These are phyloP conservation scores for Agaricus sinodeliciosus DNA, from an alignment of 768 basidiomycete genomes.

Conservation along the genomic window DNA sequence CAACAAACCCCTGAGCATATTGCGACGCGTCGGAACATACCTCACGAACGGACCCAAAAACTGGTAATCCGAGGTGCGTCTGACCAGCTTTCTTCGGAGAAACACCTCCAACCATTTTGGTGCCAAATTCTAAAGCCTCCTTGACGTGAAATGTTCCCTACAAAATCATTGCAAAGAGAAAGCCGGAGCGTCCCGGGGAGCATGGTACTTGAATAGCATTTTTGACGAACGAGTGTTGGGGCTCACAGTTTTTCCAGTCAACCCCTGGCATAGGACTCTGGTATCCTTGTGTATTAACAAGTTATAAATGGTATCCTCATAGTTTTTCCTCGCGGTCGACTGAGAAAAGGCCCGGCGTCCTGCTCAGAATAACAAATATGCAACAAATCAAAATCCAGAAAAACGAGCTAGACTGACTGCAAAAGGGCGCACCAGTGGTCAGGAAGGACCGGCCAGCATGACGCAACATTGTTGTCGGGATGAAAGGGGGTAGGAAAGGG, in stretches of 20 bases:
- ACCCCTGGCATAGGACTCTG: conserved; percentile 85
- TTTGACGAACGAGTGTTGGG: background rate
- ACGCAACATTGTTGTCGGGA: conserved; percentile 43
- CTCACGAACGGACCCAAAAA: conserved; percentile 90
- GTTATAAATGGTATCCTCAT: conserved; percentile 88
- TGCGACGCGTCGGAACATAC: conserved; percentile 32
- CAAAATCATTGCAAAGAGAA: background rate
- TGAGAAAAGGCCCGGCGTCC: conserved; percentile 79
- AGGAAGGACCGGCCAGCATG: conserved; percentile 53
- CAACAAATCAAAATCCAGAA: background rate
- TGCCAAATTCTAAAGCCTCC: conserved; percentile 92
- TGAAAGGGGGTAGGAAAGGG: conserved; percentile 7
- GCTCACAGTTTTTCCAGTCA: conserved; percentile 92
- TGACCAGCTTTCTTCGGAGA: conserved; percentile 96
- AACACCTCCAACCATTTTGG: conserved; percentile 96
- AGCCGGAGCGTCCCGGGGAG: background rate
- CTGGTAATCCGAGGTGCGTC: conserved; percentile 90
- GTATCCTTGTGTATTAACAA: conserved; percentile 92
- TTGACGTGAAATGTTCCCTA: conserved; percentile 95
- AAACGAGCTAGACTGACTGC: background rate
- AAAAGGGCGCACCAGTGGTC: conserved; percentile 36
- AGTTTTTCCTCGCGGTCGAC: conserved; percentile 66
- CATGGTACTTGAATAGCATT: background rate
- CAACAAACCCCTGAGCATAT: background rate
- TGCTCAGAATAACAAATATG: conserved; percentile 24